Base-by-base conservation (phyloP, 257 asterid species). In the Gardenia jasminoides region DNA sequence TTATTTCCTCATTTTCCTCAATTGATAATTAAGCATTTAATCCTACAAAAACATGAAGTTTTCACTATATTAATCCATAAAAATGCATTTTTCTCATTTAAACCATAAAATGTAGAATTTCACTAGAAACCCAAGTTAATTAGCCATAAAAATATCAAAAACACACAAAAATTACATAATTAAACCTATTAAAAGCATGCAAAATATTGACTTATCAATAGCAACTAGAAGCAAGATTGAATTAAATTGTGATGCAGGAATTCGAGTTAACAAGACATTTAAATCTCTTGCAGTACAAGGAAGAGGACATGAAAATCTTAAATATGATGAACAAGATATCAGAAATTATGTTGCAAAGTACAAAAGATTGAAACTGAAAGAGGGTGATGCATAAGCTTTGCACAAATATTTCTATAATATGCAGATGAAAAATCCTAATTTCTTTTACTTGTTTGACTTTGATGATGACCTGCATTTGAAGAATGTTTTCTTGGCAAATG, bases 401-500 rank as follows among this genome's bases (percentile, higher is more conserved):
- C 17, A 10, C 3, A 24, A 33, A 3, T 74, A 64, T 17, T 67
- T 52, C 6, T 15, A 1, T 33, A 7, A 28, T 13, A 74, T 74
- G 76, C 65, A 74, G 31, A 36, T 16, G 5, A 54, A 44, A 54
- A 67, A 67, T 31, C 26, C 8, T 5, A 56, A 71, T 24, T 81
- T 72, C 31, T 76, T 77, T 19, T 50, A 48, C 47, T 12, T 10
- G 28, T 31, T 77, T 24, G 33, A 81, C 15, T 6, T 66, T 28
- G 81, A 65, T 48, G 65, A 66, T 20, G 77, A 76, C 10, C 10
- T 54, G n/a, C 65, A 19, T 1, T 41, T 81, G 50, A 81, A 15
- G 3, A 77, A 81, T 77, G 47, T 81, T 30, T 76, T 81, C 3
- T 77, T 44, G 78, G 39, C 69, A 2, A 75, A 81, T 76, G 66